Conservation (phyloP, 2,329 filamentous ascomycete species). For the Claviceps pazoutovae region DNA sequence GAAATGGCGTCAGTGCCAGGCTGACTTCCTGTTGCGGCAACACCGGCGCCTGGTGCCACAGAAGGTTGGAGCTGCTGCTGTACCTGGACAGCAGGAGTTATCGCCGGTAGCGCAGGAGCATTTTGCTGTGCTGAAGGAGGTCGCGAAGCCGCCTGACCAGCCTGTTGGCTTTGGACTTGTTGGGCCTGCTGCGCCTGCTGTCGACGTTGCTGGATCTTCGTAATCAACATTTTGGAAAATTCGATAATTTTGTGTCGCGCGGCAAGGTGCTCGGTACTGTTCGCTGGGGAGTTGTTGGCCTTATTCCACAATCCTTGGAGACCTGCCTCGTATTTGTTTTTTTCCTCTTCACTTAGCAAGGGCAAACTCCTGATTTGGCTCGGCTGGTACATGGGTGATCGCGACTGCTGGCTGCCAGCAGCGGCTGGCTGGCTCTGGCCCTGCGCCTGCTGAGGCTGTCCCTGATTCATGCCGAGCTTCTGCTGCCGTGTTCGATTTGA, state of each 20-base stretch:
- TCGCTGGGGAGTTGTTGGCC: slow-evolving; percentile 32
- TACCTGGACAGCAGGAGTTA: slow-evolving; percentile 9
- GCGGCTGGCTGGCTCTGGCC: slow-evolving; percentile 13
- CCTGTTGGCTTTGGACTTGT: slow-evolving; percentile 12
- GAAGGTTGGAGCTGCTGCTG: slow-evolving; percentile 6
- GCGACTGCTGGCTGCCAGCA: slow-evolving; percentile 12
- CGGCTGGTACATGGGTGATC: slow-evolving; percentile 33
- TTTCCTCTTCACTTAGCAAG: slow-evolving; percentile 40
- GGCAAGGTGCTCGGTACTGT: slow-evolving; percentile 32
- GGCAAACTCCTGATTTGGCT: slow-evolving; percentile 36
- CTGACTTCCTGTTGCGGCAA: not conserved
- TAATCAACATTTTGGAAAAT: slow-evolving; percentile 43
- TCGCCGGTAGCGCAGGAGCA: slow-evolving; percentile 7
- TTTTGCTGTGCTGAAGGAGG: slow-evolving; percentile 10
- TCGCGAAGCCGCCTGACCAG: slow-evolving; percentile 10
- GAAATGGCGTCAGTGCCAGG: slow-evolving; percentile 6
- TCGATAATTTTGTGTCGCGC: slow-evolving; percentile 45
- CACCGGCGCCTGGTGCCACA: slow-evolving; percentile 1
- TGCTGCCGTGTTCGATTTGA: not conserved
- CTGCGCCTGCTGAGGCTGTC: slow-evolving; percentile 11
- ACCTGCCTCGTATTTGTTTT: slow-evolving; percentile 43
- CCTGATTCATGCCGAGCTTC: slow-evolving; percentile 12
- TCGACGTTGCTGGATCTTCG: slow-evolving; percentile 33
- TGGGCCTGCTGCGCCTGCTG: slow-evolving; percentile 19
- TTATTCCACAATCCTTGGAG: slow-evolving; percentile 39